phyloP scores from a whole-genome alignment of 164 flowering plant species.

The Warburgia ugandensis region DNA sequence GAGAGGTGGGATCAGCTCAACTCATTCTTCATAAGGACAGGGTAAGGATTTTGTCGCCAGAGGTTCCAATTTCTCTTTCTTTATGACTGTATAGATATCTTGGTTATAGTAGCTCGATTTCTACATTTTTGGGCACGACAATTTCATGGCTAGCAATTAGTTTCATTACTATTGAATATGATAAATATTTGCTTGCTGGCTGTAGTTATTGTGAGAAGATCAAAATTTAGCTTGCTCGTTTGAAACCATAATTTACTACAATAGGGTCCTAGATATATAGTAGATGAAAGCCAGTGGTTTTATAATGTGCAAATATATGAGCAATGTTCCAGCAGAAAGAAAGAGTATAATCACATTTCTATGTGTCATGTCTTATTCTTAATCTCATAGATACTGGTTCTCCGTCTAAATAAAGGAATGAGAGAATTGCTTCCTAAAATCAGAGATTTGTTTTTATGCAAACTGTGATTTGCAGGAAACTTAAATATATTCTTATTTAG shows the following conservation, averaged over 20 bases:
- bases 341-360: neutral
- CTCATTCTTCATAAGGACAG: slow-evolving; percentile 49
- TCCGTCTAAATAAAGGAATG: neutral
- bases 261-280: neutral
- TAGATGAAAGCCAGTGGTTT: neutral
- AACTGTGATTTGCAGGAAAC: neutral
- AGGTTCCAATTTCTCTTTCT: neutral
- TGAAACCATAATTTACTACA: neutral
- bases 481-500: too few species aligned
- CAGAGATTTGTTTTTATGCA: neutral
- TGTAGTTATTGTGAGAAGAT: too few species aligned
- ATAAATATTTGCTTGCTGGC: too few species aligned
- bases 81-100: too few species aligned
- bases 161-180: too few species aligned
- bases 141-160: too few species aligned
- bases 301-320: neutral
- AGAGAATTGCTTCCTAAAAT: neutral
- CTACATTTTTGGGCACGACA: too few species aligned
- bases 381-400: neutral
- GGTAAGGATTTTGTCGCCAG: slow-evolving; percentile 33
- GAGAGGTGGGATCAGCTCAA: slow-evolving; percentile 83
- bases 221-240: too few species aligned
- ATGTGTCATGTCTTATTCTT: neutral
- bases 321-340: neutral
- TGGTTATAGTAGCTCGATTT: too few species aligned